Conservation (phyloP, 2,329 filamentous ascomycete genomes). For the Rhynchosporium graminicola region DNA sequence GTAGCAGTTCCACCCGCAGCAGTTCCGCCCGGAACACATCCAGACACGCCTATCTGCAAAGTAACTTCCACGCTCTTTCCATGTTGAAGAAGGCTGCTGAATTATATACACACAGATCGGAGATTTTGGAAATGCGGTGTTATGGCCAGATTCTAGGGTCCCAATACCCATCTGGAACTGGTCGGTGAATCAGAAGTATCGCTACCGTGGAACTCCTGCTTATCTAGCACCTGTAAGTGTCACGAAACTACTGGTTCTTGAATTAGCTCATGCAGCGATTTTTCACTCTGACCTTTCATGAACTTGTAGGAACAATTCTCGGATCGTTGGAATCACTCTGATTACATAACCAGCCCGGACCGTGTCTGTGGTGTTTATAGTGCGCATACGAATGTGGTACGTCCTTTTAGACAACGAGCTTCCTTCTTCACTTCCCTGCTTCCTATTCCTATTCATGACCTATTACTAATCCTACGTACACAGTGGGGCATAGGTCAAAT, state of each 20-base stretch:
- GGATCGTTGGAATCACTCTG: neutral
- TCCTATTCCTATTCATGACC: neutral
- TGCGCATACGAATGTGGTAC: neutral
- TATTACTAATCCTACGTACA: neutral
- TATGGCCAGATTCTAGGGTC: too few relatives aligned
- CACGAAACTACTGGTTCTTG: neutral
- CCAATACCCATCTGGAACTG: conserved; percentile 1
- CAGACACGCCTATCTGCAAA: neutral
- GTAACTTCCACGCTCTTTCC: neutral
- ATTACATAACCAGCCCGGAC: neutral
- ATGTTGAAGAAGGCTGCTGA: neutral
- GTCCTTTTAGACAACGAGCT: neutral
- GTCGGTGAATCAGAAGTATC: neutral
- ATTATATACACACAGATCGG: neutral
- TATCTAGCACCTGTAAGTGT: neutral
- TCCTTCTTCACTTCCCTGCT: neutral
- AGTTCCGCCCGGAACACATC: neutral
- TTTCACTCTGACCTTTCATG: neutral
- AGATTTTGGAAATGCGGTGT: neutral
- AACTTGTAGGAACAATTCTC: neutral
- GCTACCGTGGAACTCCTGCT: neutral
- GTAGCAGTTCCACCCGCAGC: too few relatives aligned
- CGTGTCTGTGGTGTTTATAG: neutral
- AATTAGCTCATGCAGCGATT: neutral
- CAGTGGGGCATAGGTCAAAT: conserved; percentile 10